Evolutionary conservation across 306 rosid genomes (phyloP).

Genomic region (Lathyrus aphaca): DNA sequence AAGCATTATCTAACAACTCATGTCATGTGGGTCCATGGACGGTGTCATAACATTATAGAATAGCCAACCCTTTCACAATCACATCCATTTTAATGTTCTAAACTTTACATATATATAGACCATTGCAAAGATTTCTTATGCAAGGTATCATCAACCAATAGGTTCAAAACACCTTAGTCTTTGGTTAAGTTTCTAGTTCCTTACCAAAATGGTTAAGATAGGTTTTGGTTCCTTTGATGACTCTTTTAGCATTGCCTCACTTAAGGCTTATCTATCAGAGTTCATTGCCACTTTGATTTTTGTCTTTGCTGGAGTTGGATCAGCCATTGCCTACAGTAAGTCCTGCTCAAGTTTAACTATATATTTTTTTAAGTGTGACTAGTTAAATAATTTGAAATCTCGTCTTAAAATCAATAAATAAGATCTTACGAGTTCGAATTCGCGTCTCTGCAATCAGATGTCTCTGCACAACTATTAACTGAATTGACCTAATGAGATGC

Average conservation of each 20-base stretch:
- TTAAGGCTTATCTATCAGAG: constrained; percentile 79
- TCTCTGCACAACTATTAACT: no score
- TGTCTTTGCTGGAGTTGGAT: constrained; percentile 92
- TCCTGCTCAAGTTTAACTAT: neutral
- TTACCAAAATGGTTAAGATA: constrained; percentile 70
- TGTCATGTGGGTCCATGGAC: constrained; percentile 44
- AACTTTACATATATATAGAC: constrained; percentile 42
- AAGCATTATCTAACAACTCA: constrained; percentile 40
- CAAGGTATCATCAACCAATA: constrained; percentile 26
- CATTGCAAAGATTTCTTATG: constrained; percentile 29
- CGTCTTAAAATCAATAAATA: no score
- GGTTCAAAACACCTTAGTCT: constrained; percentile 1
- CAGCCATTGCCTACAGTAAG: constrained; percentile 81
- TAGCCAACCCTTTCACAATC: constrained; percentile 35
- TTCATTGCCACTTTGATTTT: constrained; percentile 83
- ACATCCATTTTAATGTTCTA: constrained; percentile 11
- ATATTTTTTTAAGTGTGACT: neutral
- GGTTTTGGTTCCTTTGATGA: constrained; percentile 59
- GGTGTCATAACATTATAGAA: constrained; percentile 34
- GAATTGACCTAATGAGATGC: no score
- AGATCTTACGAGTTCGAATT: no score
- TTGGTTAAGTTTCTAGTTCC: neutral
- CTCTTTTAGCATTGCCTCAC: constrained; percentile 57
- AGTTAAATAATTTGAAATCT: neutral
- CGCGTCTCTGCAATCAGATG: no score